These are phyloP conservation scores for Saccharomycopsis fibuligera DNA, from an alignment of 805 yeast genomes.

Conservation along the genomic window DNA sequence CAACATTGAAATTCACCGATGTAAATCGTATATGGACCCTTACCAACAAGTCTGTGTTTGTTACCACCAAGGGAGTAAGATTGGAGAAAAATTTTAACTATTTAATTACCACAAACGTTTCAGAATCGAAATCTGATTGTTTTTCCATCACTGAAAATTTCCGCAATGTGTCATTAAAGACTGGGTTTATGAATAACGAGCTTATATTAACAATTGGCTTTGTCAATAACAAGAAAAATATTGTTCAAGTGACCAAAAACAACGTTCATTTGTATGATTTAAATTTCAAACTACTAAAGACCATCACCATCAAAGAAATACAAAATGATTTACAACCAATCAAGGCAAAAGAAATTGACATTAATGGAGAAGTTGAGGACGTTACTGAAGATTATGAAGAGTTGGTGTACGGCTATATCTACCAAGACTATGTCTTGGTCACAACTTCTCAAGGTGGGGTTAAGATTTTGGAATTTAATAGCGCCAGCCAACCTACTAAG, in stretches of 20 bases:
- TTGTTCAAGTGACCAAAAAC: slow-evolving; percentile 69
- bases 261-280: slow-evolving; percentile 58
- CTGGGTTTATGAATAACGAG: slow-evolving; percentile 18
- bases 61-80: slow-evolving; percentile 25
- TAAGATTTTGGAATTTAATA: slow-evolving; percentile 13
- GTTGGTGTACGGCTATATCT: slow-evolving; percentile 13
- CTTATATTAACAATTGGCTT: slow-evolving; percentile 35
- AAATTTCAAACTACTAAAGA: slow-evolving; percentile 37
- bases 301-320: slow-evolving; percentile 15
- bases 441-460: slow-evolving; percentile 20
- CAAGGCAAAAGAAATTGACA: slow-evolving; percentile 19
- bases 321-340: slow-evolving; percentile 9
- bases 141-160: slow-evolving; percentile 42
- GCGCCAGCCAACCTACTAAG: slow-evolving; percentile 11
- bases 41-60: slow-evolving; percentile 21
- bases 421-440: slow-evolving; percentile 11
- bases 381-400: slow-evolving; percentile 14
- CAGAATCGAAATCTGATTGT: slow-evolving; percentile 58
- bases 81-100: slow-evolving; percentile 42
- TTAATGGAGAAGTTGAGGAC: slow-evolving; percentile 19
- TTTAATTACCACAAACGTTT: slow-evolving; percentile 65
- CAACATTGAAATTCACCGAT: slow-evolving; percentile 65
- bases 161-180: slow-evolving; percentile 8
- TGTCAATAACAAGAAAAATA: slow-evolving; percentile 45
- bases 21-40: slow-evolving; percentile 75